Evolutionary conservation across 306 rosid species (phyloP).

Genomic region (Cucumis melo): DNA sequence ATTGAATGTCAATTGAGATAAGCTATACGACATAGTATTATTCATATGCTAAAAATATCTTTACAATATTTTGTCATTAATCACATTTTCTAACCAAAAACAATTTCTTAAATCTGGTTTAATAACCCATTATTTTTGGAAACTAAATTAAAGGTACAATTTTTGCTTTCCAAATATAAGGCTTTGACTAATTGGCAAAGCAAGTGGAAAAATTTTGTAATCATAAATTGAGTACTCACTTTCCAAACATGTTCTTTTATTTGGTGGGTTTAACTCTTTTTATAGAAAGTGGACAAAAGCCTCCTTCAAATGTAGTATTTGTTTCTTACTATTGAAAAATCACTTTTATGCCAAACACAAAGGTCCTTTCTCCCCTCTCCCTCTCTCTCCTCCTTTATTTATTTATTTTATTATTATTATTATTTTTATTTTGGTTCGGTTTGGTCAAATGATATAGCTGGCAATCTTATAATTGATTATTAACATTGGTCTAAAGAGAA

Average conservation of each 20-base stretch:
- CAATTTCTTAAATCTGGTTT: too few species aligned
- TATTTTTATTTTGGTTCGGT: background rate
- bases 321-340: background rate
- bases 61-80: too few species aligned
- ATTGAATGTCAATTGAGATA: too few species aligned
- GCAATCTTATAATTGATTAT: background rate
- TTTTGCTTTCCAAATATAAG: too few species aligned
- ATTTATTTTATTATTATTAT: background rate
- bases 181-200: background rate
- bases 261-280: background rate
- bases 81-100: too few species aligned
- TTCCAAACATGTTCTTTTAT: background rate
- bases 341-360: background rate
- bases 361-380: background rate
- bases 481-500: background rate
- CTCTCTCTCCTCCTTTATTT: background rate
- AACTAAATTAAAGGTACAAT: background rate
- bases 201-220: background rate
- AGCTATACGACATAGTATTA: too few species aligned
- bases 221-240: background rate
- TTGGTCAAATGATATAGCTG: background rate
- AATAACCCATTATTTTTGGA: too few species aligned
- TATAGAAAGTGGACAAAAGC: background rate
- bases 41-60: too few species aligned
- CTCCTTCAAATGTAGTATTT: background rate